A percentile compares a stretch with the other conserved stretches of the same genome.
phyloP scores from a whole-genome alignment of 139 green algal genomes.

The Microglena sp. region DNA sequence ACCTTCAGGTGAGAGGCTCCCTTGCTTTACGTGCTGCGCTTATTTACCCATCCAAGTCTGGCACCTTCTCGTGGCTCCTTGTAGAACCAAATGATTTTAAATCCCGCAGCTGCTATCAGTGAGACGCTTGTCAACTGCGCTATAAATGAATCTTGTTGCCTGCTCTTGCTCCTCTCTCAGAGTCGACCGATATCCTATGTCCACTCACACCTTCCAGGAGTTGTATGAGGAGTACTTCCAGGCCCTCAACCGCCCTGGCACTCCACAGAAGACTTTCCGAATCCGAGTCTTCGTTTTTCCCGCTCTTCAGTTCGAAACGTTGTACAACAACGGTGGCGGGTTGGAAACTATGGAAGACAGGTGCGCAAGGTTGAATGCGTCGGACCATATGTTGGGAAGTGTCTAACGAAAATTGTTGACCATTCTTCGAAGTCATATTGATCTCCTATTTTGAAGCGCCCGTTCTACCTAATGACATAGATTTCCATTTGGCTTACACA shows the following conservation, averaged over 20 bases:
- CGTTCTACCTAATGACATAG: too few species aligned
- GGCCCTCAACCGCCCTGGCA: constrained; percentile 35
- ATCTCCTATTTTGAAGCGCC: too few species aligned
- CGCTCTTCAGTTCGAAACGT: constrained; percentile 25
- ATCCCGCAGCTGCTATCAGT: too few species aligned
- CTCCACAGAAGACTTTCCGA: constrained; percentile 52
- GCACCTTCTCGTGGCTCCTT: neutral
- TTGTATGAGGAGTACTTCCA: constrained; percentile 61
- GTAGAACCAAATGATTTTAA: too few species aligned
- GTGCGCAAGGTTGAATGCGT: neutral
- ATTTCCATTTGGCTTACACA: too few species aligned
- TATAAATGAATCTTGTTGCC: too few species aligned
- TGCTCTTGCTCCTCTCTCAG: too few species aligned
- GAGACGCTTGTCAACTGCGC: too few species aligned
- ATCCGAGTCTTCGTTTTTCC: constrained; percentile 53
- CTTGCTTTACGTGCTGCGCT: neutral
- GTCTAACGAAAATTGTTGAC: neutral
- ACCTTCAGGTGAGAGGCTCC: constrained; percentile 48
- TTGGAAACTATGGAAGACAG: constrained; percentile 14
- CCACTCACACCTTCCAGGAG: constrained; percentile 62
- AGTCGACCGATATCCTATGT: neutral
- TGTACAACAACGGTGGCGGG: constrained; percentile 10
- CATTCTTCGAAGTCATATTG: too few species aligned
- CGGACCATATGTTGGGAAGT: neutral
- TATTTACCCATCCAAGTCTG: neutral